Evolutionary conservation across 2,329 filamentous ascomycete genomes (phyloP).

Genomic region (Aspergillus proliferans): DNA sequence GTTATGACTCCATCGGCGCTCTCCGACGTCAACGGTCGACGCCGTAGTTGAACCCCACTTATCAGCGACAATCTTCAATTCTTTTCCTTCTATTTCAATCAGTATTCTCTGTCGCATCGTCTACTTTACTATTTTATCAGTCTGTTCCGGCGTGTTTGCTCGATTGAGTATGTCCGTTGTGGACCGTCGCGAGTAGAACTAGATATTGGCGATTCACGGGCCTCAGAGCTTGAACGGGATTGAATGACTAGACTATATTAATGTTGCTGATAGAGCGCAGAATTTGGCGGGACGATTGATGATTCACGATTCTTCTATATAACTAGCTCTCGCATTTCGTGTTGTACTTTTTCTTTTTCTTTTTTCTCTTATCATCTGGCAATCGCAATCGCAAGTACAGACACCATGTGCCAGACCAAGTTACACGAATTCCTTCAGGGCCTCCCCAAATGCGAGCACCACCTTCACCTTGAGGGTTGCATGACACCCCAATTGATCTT

Average conservation of each 20-base stretch:
- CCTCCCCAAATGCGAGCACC: slow-evolving; percentile 75
- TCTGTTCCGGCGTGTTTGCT: not conserved
- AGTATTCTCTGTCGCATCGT: not conserved
- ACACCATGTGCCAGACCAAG: slow-evolving; percentile 49
- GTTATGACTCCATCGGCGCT: no score
- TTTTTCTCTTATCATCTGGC: not conserved
- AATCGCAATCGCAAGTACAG: not conserved
- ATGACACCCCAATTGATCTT: slow-evolving; percentile 66
- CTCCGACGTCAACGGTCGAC: no score
- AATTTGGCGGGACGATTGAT: no score
- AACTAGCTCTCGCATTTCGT: not conserved
- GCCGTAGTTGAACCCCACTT: no score
- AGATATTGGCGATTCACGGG: not conserved
- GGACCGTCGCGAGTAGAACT: not conserved
- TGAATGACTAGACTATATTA: not conserved
- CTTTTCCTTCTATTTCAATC: no score
- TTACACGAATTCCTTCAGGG: slow-evolving; percentile 56
- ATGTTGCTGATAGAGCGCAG: no score
- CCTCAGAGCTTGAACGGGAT: no score
- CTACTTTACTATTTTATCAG: not conserved
- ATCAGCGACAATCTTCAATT: no score
- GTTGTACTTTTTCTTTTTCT: not conserved
- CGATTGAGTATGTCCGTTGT: not conserved
- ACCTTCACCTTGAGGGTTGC: slow-evolving; percentile 73
- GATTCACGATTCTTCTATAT: not conserved